Conservation (phyloP, 2,329 filamentous ascomycete genomes). For the Leptographium flavum region DNA sequence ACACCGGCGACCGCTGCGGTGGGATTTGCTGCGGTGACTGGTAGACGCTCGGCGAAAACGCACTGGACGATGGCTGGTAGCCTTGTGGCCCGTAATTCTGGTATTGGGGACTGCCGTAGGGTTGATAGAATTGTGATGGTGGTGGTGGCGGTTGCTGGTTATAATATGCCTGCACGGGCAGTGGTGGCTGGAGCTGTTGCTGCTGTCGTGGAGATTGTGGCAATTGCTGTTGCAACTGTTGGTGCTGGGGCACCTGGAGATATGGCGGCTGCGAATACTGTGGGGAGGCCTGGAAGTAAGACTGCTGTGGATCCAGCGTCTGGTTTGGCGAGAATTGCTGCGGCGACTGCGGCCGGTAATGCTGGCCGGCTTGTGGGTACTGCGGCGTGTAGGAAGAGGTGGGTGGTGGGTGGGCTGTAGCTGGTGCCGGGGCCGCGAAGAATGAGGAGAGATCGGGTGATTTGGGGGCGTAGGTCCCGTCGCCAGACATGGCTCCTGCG, state of each 20-base stretch:
- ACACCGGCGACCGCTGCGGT: background rate
- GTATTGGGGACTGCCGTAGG: conserved; percentile 3
- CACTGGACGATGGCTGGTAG: conserved; percentile 1
- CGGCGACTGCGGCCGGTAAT: conserved; percentile 5
- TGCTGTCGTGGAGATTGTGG: background rate
- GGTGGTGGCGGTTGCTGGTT: background rate
- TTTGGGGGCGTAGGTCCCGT: conserved; percentile 39
- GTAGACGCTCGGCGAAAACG: background rate
- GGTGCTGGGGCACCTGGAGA: conserved; percentile 7
- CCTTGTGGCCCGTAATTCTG: conserved; percentile 4
- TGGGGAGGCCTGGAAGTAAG: conserved; percentile 10
- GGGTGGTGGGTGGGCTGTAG: conserved; percentile 15
- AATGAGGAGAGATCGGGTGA: conserved; percentile 46
- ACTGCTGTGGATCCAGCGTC: conserved; percentile 11
- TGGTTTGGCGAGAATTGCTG: conserved; percentile 4
- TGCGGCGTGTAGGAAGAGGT: conserved; percentile 15
- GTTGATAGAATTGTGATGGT: background rate
- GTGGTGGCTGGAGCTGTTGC: background rate
- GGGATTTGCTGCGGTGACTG: conserved; percentile 2
- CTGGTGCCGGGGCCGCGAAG: conserved; percentile 23
- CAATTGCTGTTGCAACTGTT: background rate
- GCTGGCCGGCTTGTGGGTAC: conserved; percentile 13
- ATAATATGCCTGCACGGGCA: too few species aligned
- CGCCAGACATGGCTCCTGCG: conserved; percentile 30
- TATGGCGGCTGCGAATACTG: conserved; percentile 4